A percentile compares a stretch with the other conserved stretches of the same genome.
phyloP scores from a whole-genome alignment of 805 yeast genomes.

The Suhomyces prunicola region DNA sequence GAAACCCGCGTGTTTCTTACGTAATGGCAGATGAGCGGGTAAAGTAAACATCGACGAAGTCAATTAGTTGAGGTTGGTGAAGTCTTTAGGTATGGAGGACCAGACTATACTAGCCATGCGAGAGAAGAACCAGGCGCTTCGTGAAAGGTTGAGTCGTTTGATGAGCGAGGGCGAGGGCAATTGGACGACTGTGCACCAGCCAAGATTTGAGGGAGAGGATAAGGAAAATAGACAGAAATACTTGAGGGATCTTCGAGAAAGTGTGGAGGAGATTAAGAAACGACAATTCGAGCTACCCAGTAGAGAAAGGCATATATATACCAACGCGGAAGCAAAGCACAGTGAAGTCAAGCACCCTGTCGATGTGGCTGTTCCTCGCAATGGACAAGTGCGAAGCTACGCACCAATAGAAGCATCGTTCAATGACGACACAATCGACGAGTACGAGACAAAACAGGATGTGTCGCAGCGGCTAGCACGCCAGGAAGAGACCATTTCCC shows the following conservation, averaged over 20 bases:
- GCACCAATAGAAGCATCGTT: neutral
- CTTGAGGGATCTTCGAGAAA: constrained; percentile 20
- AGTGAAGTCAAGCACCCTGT: neutral
- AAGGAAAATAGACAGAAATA: constrained; percentile 9
- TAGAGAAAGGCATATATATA: neutral
- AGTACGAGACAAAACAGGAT: neutral
- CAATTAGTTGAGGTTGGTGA: neutral
- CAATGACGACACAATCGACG: neutral
- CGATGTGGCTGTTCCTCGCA: neutral
- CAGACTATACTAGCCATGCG: constrained; percentile 8
- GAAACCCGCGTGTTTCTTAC: neutral
- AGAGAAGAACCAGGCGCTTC: constrained; percentile 6
- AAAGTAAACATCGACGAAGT: neutral
- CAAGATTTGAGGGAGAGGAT: constrained; percentile 1
- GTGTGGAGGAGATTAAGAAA: constrained; percentile 20
- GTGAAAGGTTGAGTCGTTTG: constrained; percentile 5
- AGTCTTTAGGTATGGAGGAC: constrained; percentile 2
- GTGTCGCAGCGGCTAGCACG: neutral
- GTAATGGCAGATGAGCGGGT: neutral
- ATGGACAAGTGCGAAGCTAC: neutral
- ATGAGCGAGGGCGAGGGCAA: constrained; percentile 9
- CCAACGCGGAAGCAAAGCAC: neutral
- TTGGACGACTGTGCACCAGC: neutral
- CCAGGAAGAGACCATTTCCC: neutral
- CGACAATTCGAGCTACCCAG: constrained; percentile 19